These are phyloP conservation scores for Schizosaccharomyces versatilis DNA, from an alignment of 1,139 yeast genomes.

Conservation along the genomic window DNA sequence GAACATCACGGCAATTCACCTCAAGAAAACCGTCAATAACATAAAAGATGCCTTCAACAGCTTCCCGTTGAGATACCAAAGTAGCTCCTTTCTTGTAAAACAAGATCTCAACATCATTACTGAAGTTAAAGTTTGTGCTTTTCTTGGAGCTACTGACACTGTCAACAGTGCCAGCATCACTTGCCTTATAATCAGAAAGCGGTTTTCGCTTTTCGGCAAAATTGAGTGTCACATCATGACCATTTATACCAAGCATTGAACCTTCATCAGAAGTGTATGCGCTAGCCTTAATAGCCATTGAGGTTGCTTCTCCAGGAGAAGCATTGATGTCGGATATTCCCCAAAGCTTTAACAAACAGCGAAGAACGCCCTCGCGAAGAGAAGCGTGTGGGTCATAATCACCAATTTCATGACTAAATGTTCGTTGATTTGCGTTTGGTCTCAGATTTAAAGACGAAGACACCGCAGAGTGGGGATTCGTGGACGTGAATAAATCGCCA, in stretches of 20 bases:
- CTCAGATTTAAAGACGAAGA: neutral
- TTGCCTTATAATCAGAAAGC: no score
- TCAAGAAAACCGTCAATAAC: conserved; percentile 60
- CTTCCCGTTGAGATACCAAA: conserved; percentile 41
- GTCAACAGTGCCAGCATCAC: no score
- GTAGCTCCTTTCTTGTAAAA: conserved; percentile 32
- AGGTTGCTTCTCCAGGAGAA: neutral
- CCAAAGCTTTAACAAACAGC: conserved; percentile 46
- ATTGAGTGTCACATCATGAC: no score
- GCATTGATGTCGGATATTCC: conserved; percentile 29
- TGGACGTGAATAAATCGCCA: conserved; percentile 5
- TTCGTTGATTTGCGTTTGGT: neutral
- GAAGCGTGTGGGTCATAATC: conserved; percentile 63
- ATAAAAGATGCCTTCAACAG: conserved; percentile 53
- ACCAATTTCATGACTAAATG: conserved; percentile 17
- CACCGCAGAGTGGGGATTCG: neutral
- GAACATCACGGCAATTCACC: conserved; percentile 18
- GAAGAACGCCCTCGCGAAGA: conserved; percentile 47
- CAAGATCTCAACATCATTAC: conserved; percentile 34
- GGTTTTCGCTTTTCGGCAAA: no score
- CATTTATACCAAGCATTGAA: no score
- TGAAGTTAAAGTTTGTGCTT: conserved; percentile 24
- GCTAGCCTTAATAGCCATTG: no score
- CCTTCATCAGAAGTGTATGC: no score
- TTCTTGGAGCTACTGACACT: conserved; percentile 4